phyloP scores from a whole-genome alignment of 139 green algal species.

The Coelastrella sp. region DNA sequence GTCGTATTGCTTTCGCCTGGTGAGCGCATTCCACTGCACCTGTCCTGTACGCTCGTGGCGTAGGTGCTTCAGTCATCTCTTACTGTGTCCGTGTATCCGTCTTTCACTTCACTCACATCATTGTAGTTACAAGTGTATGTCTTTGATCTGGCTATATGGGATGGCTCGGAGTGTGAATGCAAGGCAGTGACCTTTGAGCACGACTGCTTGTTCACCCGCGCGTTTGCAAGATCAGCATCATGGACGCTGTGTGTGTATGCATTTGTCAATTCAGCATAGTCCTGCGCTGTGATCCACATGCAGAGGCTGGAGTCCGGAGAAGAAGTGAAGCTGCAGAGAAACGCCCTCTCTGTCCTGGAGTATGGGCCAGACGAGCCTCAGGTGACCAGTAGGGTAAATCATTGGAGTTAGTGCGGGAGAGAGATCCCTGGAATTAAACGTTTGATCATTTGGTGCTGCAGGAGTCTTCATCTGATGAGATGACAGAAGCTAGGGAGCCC shows the following conservation, averaged over 20 bases:
- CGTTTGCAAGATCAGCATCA: too few species aligned
- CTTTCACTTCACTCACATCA: too few species aligned
- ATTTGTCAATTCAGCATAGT: too few species aligned
- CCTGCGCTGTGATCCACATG: not conserved
- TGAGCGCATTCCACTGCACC: not conserved
- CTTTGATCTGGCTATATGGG: too few species aligned
- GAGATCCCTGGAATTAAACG: not conserved
- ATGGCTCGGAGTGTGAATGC: too few species aligned
- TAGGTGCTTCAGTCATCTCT: not conserved
- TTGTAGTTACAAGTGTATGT: too few species aligned
- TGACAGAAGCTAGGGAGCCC: conserved; percentile 39
- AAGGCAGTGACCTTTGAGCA: too few species aligned
- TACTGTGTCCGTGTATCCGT: too few species aligned
- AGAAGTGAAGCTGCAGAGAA: conserved; percentile 82
- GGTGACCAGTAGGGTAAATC: not conserved
- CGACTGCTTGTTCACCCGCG: too few species aligned
- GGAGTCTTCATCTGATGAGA: conserved; percentile 32
- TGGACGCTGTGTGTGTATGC: too few species aligned
- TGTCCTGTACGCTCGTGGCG: not conserved
- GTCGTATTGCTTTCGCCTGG: not conserved
- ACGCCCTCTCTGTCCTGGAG: conserved; percentile 75
- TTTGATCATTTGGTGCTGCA: not conserved
- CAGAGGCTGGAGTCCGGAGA: conserved; percentile 63
- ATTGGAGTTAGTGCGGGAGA: not conserved
- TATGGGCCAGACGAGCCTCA: conserved; percentile 25